A percentile compares a stretch with the other conserved stretches of the same genome.
phyloP scores from a whole-genome alignment of 306 rosid species.

The Citrullus amarus region DNA sequence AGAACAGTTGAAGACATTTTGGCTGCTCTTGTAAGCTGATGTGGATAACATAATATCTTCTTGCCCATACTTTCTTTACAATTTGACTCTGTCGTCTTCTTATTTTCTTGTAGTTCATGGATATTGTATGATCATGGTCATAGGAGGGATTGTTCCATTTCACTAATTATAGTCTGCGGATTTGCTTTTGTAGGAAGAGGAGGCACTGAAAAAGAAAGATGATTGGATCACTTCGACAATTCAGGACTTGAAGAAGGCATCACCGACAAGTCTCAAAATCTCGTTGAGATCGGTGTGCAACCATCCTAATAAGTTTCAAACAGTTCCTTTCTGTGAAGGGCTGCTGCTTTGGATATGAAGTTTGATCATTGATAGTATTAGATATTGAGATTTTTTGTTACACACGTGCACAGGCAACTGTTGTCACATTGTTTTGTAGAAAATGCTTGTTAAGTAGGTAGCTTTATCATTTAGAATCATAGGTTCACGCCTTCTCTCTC shows the following conservation, averaged over 20 bases:
- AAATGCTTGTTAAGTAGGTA: neutral
- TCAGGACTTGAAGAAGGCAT: slow-evolving; percentile 56
- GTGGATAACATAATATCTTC: neutral
- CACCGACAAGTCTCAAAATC: slow-evolving; percentile 79
- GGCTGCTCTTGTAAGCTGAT: slow-evolving; percentile 61
- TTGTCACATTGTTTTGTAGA: neutral
- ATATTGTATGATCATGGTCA: neutral
- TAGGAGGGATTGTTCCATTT: slow-evolving; percentile 1
- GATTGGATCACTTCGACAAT: slow-evolving; percentile 55
- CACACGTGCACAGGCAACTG: neutral
- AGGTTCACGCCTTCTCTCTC: neutral
- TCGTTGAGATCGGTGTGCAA: slow-evolving; percentile 56
- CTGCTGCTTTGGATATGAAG: neutral
- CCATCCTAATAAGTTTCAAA: neutral
- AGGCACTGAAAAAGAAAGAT: slow-evolving; percentile 30
- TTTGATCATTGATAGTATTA: neutral
- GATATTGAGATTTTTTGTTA: neutral
- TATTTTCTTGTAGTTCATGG: neutral
- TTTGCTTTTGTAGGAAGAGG: slow-evolving; percentile 42
- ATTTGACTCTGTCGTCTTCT: neutral
- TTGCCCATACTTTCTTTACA: neutral
- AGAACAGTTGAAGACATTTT: slow-evolving; percentile 63
- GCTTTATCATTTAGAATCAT: neutral
- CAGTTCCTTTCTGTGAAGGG: neutral
- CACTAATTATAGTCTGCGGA: slow-evolving; percentile 13